These are phyloP conservation scores for Ailanthus altissimus DNA, from an alignment of 345 rosid species.

Conservation along the genomic window DNA sequence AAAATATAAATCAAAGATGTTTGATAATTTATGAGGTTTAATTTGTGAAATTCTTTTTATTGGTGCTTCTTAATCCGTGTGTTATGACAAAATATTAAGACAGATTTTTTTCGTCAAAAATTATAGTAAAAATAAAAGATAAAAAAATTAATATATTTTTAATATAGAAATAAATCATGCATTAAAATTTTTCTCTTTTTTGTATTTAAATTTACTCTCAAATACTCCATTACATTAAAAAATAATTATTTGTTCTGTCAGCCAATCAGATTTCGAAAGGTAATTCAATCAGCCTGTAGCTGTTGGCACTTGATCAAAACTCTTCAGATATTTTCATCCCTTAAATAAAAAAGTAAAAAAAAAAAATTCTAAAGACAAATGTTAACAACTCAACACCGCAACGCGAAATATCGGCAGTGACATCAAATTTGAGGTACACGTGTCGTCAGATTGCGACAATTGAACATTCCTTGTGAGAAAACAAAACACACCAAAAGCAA, in stretches of 20 bases:
- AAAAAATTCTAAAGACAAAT: neutral
- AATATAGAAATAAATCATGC: no score
- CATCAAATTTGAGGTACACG: constrained; percentile 12
- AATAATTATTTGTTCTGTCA: neutral
- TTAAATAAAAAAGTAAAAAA: no score
- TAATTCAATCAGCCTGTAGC: neutral
- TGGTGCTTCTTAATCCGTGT: no score
- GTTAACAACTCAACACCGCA: constrained; percentile 3
- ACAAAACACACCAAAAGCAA: neutral
- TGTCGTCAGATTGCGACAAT: constrained; percentile 7
- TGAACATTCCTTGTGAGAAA: constrained; percentile 25
- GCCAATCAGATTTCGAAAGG: neutral
- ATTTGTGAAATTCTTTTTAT: no score
- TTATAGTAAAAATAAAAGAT: no score
- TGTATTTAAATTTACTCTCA: no score
- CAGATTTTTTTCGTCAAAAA: no score
- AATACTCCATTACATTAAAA: no score
- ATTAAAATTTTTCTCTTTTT: neutral
- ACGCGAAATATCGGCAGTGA: constrained; percentile 24
- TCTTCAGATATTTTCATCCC: constrained; percentile 13
- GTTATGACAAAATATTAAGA: no score
- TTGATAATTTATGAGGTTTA: no score
- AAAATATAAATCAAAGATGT: no score
- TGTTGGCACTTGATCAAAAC: neutral
- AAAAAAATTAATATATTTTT: no score